Evolutionary conservation across 352 stramenopile species (phyloP).

Genomic region (Achlya hypogyna): DNA sequence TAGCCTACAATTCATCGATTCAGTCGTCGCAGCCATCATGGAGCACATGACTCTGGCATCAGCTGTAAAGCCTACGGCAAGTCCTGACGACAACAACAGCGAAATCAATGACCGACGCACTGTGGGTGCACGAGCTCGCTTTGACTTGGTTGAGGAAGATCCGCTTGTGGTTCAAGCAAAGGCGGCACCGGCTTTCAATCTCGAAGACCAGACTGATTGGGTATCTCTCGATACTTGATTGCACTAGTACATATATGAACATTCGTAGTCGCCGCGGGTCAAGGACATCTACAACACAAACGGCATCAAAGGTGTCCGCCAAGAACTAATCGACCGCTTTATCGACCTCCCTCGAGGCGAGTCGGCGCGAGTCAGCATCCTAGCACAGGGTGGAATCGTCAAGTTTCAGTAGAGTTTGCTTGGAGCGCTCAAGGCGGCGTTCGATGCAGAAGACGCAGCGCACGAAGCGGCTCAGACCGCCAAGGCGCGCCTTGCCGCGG

Average conservation of each 20-base stretch:
- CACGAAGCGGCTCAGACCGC: neutral
- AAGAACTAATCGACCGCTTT: constrained; percentile 68
- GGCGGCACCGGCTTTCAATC: too few species aligned
- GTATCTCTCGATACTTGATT: too few species aligned
- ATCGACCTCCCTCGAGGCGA: constrained; percentile 35
- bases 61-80: neutral
- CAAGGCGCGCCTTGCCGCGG: neutral
- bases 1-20: constrained; percentile 40
- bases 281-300: constrained; percentile 26
- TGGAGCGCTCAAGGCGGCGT: constrained; percentile 31
- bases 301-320: constrained; percentile 64
- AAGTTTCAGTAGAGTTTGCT: constrained; percentile 23
- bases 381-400: too few species aligned
- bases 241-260: too few species aligned
- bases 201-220: neutral
- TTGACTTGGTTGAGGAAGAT: neutral
- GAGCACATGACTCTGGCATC: neutral
- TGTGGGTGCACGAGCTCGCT: neutral
- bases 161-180: neutral
- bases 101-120: neutral
- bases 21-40: constrained; percentile 7
- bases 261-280: constrained; percentile 21
- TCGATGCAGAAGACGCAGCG: constrained; percentile 29
- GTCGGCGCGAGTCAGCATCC: too few species aligned
- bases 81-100: neutral